Evolutionary conservation across 2,329 filamentous ascomycete genomes (phyloP).

Genomic region (Pseudogymnoascus sp.): DNA sequence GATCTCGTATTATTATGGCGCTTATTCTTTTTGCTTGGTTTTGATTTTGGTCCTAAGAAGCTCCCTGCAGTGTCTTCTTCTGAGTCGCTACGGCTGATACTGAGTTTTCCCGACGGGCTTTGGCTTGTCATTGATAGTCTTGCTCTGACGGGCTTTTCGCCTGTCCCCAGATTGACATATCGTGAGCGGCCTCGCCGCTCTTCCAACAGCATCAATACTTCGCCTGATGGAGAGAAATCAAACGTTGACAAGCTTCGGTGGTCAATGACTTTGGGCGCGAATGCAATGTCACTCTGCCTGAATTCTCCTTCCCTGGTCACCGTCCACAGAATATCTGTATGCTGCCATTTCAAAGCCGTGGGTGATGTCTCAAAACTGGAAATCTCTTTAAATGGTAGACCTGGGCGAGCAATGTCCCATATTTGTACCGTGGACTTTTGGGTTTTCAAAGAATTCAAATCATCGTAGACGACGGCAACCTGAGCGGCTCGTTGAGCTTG

Average conservation of each 20-base stretch:
- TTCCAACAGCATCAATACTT: conserved; percentile 53
- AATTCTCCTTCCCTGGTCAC: conserved; percentile 54
- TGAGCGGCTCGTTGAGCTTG: conserved; percentile 52
- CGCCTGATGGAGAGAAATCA: conserved; percentile 50
- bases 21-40: conserved; percentile 32
- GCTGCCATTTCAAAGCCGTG: conserved; percentile 52
- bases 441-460: conserved; percentile 42
- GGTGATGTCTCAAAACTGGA: conserved; percentile 51
- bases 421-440: conserved; percentile 53
- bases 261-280: conserved; percentile 54
- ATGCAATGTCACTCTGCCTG: conserved; percentile 56
- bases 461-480: conserved; percentile 54
- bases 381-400: conserved; percentile 58
- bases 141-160: background rate
- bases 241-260: conserved; percentile 52
- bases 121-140: conserved; percentile 19
- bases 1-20: conserved; percentile 38
- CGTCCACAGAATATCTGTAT: conserved; percentile 58
- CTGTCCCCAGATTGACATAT: conserved; percentile 18
- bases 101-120: conserved; percentile 41
- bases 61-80: conserved; percentile 55
- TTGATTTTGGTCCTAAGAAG: conserved; percentile 41
- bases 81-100: conserved; percentile 53
- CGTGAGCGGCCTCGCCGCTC: conserved; percentile 42
- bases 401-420: conserved; percentile 60